Evolutionary conservation across 306 rosid genomes (phyloP).

Genomic region (Begonia masoniana): DNA sequence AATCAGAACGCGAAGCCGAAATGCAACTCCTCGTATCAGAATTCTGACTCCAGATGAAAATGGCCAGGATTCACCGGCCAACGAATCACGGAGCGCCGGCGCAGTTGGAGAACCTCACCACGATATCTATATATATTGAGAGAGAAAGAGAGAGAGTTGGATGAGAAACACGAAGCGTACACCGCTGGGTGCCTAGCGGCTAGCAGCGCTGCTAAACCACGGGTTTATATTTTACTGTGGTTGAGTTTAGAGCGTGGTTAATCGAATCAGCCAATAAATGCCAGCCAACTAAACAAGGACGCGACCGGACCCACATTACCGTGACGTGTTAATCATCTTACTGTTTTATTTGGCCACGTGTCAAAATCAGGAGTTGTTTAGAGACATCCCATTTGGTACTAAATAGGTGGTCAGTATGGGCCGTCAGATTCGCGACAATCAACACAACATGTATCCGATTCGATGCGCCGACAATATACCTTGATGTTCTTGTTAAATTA

Average conservation of each 20-base stretch:
- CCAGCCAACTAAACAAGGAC: constrained; percentile 23
- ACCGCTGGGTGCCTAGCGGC: neutral
- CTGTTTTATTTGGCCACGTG: constrained; percentile 4
- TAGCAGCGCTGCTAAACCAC: constrained; percentile 14
- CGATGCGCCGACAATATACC: constrained; percentile 54
- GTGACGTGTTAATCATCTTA: constrained; percentile 10
- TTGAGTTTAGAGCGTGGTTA: neutral
- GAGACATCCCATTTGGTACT: neutral
- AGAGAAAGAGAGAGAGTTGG: constrained; percentile 8
- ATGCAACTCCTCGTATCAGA: no score
- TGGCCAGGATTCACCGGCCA: no score
- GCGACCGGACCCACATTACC: constrained; percentile 17
- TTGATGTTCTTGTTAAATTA: constrained; percentile 18
- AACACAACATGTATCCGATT: neutral
- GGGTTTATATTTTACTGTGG: constrained; percentile 11
- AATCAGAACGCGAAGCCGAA: no score
- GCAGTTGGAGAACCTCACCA: neutral
- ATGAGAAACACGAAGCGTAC: constrained; percentile 12
- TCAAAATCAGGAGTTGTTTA: neutral
- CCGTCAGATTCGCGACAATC: constrained; percentile 7
- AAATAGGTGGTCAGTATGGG: constrained; percentile 3
- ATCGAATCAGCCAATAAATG: constrained; percentile 32
- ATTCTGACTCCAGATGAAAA: no score
- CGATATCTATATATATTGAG: neutral
- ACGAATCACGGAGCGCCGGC: neutral